Evolutionary conservation across 164 flowering plant species (phyloP).

Genomic region (Kalanchoe fedtschenkoi): DNA sequence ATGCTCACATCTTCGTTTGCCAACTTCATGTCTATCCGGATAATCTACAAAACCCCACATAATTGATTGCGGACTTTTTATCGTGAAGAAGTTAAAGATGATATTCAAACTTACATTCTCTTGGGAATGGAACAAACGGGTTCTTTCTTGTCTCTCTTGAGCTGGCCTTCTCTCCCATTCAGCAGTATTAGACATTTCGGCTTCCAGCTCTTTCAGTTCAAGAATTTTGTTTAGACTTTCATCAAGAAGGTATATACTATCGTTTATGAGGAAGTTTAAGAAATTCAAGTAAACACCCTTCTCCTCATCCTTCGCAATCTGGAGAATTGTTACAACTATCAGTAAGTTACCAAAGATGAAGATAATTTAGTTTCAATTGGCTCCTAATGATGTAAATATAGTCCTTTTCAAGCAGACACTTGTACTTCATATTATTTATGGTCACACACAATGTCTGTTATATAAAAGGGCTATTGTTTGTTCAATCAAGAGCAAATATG

Average conservation of each 20-base stretch:
- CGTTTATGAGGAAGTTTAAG: slow-evolving; percentile 87
- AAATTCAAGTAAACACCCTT: slow-evolving; percentile 97
- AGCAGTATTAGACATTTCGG: slow-evolving; percentile 84
- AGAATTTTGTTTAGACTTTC: slow-evolving; percentile 98
- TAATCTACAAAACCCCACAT: slow-evolving; percentile 39
- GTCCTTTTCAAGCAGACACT: not conserved
- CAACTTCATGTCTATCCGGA: slow-evolving; percentile 92
- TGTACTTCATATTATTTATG: too few species aligned
- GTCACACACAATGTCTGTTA: too few species aligned
- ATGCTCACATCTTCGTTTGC: slow-evolving; percentile 96
- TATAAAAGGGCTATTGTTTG: too few species aligned
- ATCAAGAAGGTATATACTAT: slow-evolving; percentile 93
- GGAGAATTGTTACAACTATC: slow-evolving; percentile 9
- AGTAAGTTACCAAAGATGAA: not conserved
- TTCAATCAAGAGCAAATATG: too few species aligned
- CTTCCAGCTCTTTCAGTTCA: slow-evolving; percentile 83
- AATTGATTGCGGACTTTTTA: not conserved
- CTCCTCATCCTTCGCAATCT: slow-evolving; percentile 97
- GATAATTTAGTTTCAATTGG: not conserved
- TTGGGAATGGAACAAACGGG: slow-evolving; percentile 78
- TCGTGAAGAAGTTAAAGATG: not conserved
- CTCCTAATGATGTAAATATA: not conserved
- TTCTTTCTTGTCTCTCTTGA: slow-evolving; percentile 97
- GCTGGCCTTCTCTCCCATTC: slow-evolving; percentile 94
- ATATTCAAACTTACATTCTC: slow-evolving; percentile 59